These are phyloP conservation scores for Exophiala lecanii-corni DNA, from an alignment of 2,329 filamentous ascomycete genomes.

Conservation along the genomic window DNA sequence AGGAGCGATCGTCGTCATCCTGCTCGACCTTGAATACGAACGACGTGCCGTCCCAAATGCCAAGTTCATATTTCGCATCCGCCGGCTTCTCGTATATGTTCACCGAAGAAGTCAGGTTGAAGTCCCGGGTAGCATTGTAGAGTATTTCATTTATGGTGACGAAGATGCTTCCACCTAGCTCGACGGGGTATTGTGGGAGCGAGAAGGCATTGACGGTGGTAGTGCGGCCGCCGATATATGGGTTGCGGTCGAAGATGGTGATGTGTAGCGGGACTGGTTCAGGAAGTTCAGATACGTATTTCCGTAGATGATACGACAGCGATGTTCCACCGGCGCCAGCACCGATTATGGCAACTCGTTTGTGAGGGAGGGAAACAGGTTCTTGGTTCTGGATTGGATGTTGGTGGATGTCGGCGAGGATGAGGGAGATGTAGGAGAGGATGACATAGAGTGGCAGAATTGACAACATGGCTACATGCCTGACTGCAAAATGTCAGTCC, in stretches of 20 bases:
- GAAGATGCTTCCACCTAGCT: constrained; percentile 90
- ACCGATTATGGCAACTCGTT: constrained; percentile 43
- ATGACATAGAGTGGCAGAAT: not conserved
- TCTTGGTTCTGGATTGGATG: not conserved
- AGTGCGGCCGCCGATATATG: constrained; percentile 76
- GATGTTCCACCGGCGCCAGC: constrained; percentile 87
- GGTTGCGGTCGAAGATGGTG: constrained; percentile 78
- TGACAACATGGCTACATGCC: constrained; percentile 8
- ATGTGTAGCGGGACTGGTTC: constrained; percentile 63
- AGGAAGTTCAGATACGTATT: constrained; percentile 60
- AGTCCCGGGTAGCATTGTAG: constrained; percentile 63
- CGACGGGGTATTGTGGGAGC: constrained; percentile 63
- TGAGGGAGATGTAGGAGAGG: constrained; percentile 1
- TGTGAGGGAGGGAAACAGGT: not conserved
- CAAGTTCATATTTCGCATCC: constrained; percentile 52
- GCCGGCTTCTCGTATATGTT: constrained; percentile 45
- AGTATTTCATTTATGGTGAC: constrained; percentile 80
- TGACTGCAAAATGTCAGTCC: too few relatives aligned
- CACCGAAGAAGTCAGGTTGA: constrained; percentile 60
- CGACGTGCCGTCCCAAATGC: constrained; percentile 75
- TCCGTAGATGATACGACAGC: constrained; percentile 73
- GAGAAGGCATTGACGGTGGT: constrained; percentile 76
- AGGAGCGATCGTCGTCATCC: constrained; percentile 40
- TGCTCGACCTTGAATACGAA: constrained; percentile 66
- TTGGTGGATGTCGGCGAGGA: constrained; percentile 4